These are phyloP conservation scores for Tolypocladium ophioglossoides DNA, from an alignment of 2,329 filamentous ascomycete genomes.

Conservation along the genomic window DNA sequence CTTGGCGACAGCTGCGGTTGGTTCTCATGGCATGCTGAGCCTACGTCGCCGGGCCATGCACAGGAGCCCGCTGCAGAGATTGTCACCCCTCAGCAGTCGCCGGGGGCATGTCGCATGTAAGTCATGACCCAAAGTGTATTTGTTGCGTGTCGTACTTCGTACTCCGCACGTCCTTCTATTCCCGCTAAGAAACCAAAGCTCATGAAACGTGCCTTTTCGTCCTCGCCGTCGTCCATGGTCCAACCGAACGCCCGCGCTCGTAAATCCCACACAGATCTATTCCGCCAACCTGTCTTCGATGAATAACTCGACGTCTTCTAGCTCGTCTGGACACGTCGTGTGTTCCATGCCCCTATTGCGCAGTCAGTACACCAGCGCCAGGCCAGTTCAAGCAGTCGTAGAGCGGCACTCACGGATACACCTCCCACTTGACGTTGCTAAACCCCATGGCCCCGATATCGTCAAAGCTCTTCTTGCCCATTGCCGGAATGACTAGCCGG, in stretches of 20 bases:
- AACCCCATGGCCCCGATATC: slow-evolving; percentile 56
- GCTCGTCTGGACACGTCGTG: slow-evolving; percentile 65
- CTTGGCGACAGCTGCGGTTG: too few relatives aligned
- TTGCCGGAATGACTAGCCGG: slow-evolving; percentile 53
- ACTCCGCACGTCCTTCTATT: too few relatives aligned
- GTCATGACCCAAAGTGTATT: too few relatives aligned
- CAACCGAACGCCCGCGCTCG: neutral
- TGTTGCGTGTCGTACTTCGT: too few relatives aligned
- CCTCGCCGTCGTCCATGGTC: neutral
- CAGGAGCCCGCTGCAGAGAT: too few relatives aligned
- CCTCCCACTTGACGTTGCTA: slow-evolving; percentile 58
- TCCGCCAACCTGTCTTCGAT: neutral
- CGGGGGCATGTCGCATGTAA: too few relatives aligned
- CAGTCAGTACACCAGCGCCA: neutral
- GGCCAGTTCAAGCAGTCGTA: neutral
- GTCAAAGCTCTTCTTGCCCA: slow-evolving; percentile 56
- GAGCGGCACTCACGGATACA: slow-evolving; percentile 51
- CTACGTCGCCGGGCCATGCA: too few relatives aligned
- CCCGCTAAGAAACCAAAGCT: neutral
- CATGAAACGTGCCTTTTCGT: neutral
- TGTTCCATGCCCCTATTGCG: slow-evolving; percentile 56
- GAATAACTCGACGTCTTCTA: slow-evolving; percentile 65
- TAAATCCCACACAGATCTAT: neutral
- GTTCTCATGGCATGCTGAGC: too few relatives aligned
- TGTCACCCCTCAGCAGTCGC: too few relatives aligned